phyloP scores from a whole-genome alignment of 208 protist genomes.

The Trypanosoma vivax region DNA sequence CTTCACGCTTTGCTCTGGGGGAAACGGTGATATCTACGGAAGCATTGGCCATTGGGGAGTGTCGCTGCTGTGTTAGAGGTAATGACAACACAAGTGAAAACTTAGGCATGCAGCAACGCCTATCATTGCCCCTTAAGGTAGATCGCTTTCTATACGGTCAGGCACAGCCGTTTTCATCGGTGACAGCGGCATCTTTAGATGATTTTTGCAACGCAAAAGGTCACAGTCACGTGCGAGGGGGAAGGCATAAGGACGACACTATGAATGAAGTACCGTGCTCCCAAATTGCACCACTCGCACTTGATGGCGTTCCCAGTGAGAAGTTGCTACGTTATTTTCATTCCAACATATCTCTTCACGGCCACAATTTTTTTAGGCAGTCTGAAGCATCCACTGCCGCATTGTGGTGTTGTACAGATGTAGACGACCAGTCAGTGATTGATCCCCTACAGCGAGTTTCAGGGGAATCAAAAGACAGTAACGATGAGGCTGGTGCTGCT shows the following conservation, averaged over 20 bases:
- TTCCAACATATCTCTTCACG: slow-evolving; percentile 67
- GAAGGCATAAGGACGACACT: background rate
- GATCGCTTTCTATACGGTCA: slow-evolving; percentile 52
- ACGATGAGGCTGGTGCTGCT: background rate
- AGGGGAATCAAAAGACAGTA: background rate
- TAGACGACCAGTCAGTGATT: slow-evolving; percentile 20
- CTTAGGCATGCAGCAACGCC: slow-evolving; percentile 13
- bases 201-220: slow-evolving; percentile 14
- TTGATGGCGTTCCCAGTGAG: slow-evolving; percentile 7
- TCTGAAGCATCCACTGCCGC: slow-evolving; percentile 49
- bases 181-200: slow-evolving; percentile 35
- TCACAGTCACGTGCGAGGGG: background rate
- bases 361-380: slow-evolving; percentile 59
- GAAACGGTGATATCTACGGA: slow-evolving; percentile 52
- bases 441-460: slow-evolving; percentile 1
- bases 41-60: slow-evolving; percentile 71
- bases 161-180: slow-evolving; percentile 40
- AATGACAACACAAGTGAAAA: slow-evolving; percentile 38
- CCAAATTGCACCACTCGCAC: too few species aligned
- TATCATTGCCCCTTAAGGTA: slow-evolving; percentile 33
- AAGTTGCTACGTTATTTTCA: slow-evolving; percentile 29
- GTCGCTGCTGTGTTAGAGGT: slow-evolving; percentile 36
- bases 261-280: background rate
- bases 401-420: slow-evolving; percentile 36
- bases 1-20: slow-evolving; percentile 36